Evolutionary conservation across 164 flowering plant species (phyloP), one percentile per base, ranked within the genome.

Genomic region (Houttuynia cordata): DNA sequence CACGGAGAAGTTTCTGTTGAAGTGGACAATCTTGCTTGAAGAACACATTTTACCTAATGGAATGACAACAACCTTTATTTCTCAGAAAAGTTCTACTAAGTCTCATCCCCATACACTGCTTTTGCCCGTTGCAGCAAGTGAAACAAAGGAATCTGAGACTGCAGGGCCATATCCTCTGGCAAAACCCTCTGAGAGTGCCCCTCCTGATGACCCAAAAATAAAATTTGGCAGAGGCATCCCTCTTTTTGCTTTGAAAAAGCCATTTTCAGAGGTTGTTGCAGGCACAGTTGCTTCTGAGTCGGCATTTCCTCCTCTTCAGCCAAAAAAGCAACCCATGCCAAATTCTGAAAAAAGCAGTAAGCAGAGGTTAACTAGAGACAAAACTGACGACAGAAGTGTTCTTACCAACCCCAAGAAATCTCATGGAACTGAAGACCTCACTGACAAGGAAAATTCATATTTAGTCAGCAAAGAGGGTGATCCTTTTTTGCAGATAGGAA

Each of bases 241-340:
- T 13, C 79, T 68, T 67, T 79, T 80, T 67, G 71, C 75, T 19
- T 77, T 83, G 85, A 81, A 70, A 67, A 91, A 84, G 68, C 86
- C 96, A 18, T 91, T 91, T 79, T 77, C 98, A 54, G 95, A 86
- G 76, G 96, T 88, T 63, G 95, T 91, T 69, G 94, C 96, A 61
- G 98, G 96, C 65, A 75, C 85, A 47, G 68, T 80, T 24, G 72
- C 81, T 68, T 60, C 77, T 34, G 81, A 81, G 78, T 78, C 86
- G 14, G 86, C 73, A 60, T 91, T 83, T 37, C 97, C 97, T 61
- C 97, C 97, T 51, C 85, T 91, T 60, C 83, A 81, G 73, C 81
- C 77, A 65, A 82, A 68, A 34, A 83, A 75, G 68, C 83, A 69
- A 60, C 68, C 71, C 61, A 34, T 62, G 52, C 39, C 64, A 19